Percentiles rank a stretch among this genome's conserved stretches.
phyloP scores from a whole-genome alignment of 164 flowering plant species.

The Piper betle region DNA sequence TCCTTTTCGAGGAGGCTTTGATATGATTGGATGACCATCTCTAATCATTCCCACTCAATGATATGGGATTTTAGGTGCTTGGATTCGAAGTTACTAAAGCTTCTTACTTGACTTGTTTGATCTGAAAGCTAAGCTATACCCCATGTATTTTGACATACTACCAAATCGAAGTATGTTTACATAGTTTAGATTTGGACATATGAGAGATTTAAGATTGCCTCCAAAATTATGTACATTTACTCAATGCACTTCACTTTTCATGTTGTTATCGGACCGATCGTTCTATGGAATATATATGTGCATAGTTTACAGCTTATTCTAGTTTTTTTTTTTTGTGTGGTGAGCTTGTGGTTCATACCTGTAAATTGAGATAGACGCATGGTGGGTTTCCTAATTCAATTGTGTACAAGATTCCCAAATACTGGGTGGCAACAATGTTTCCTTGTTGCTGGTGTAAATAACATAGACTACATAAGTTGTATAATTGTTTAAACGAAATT shows the following conservation, averaged over 20 bases:
- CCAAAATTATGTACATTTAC: too few relatives aligned
- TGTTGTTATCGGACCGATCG: neutral
- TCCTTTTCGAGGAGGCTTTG: slow-evolving; percentile 43
- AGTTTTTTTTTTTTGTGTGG: too few relatives aligned
- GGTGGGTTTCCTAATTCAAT: too few relatives aligned
- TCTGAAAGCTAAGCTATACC: slow-evolving; percentile 10
- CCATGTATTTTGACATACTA: slow-evolving; percentile 4
- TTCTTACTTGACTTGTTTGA: slow-evolving; percentile 15
- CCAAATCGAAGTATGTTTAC: slow-evolving; percentile 7
- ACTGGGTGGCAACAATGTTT: too few relatives aligned
- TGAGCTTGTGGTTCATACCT: neutral
- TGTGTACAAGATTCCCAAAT: too few relatives aligned
- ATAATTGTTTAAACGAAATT: too few relatives aligned
- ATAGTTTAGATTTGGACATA: slow-evolving; percentile 2
- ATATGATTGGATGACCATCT: slow-evolving; percentile 39
- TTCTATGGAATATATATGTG: neutral
- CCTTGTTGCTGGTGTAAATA: too few relatives aligned
- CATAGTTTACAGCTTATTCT: neutral
- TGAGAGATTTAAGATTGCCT: neutral
- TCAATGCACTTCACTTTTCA: neutral
- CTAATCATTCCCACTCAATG: slow-evolving; percentile 1
- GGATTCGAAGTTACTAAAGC: slow-evolving; percentile 9
- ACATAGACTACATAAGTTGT: too few relatives aligned
- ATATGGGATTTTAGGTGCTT: slow-evolving; percentile 1
- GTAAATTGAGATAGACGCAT: neutral